Conservation (phyloP, 805 yeast genomes). For the Saccharomycopsis sp. region DNA sequence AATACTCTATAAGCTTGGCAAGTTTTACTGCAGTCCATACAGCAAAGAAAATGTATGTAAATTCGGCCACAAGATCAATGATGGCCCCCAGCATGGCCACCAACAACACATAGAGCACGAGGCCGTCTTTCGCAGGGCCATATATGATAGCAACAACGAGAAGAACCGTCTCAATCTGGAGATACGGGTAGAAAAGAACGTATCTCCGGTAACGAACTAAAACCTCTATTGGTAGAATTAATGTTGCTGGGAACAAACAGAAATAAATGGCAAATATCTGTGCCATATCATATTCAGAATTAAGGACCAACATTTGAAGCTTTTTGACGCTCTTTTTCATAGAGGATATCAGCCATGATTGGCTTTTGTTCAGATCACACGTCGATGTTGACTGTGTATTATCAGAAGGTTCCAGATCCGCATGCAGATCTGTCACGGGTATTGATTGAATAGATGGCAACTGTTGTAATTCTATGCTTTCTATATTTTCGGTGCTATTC, state of each 20-base stretch:
- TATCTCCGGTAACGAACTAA: neutral
- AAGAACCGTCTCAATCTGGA: neutral
- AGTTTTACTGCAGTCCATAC: neutral
- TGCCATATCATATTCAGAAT: neutral
- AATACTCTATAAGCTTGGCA: neutral
- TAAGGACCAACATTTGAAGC: neutral
- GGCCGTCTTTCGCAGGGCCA: neutral
- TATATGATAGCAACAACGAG: neutral
- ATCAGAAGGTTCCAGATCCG: neutral
- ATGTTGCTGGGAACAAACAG: neutral
- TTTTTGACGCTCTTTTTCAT: neutral
- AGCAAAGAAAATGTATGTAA: neutral
- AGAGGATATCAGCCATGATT: neutral
- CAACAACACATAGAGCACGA: neutral
- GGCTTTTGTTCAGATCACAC: neutral
- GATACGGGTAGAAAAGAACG: neutral
- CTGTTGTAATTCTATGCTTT: neutral
- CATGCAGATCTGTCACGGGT: neutral
- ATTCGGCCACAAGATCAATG: neutral
- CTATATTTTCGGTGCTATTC: neutral
- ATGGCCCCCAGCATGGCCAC: neutral
- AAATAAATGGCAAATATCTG: neutral
- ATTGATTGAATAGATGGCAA: too few species aligned
- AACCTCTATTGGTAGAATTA: neutral
- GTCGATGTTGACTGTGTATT: neutral